These are phyloP conservation scores for Phanerochaete sordida DNA, from an alignment of 768 basidiomycete genomes.

Conservation along the genomic window DNA sequence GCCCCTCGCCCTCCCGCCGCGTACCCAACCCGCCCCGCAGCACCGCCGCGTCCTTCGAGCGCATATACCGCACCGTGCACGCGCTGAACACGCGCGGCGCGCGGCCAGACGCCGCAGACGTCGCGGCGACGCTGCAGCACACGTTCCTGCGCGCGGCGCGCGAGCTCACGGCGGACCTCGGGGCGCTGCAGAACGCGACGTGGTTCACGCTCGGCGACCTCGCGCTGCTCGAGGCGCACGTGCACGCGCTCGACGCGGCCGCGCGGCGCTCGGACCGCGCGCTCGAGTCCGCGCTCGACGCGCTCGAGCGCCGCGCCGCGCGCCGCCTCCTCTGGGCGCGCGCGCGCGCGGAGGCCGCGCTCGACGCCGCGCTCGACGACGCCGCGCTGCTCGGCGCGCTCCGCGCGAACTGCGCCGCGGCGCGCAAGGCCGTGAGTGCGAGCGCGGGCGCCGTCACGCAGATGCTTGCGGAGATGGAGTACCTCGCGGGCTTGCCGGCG, in stretches of 20 bases:
- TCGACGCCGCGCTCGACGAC: not conserved
- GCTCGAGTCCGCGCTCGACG: not conserved
- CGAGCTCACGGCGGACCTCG: not conserved
- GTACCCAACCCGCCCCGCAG: not conserved
- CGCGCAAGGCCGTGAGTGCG: not conserved
- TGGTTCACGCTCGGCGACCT: not conserved
- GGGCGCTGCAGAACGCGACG: constrained; percentile 1
- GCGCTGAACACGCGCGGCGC: not conserved
- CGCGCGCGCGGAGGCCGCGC: not conserved
- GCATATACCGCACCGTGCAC: not conserved
- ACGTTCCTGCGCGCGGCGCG: not conserved
- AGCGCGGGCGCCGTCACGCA: not conserved
- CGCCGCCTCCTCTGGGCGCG: not conserved
- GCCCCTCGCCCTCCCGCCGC: not conserved
- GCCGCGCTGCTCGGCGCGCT: not conserved
- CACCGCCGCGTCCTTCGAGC: not conserved
- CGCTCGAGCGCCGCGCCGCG: not conserved
- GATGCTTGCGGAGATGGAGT: constrained; percentile 2
- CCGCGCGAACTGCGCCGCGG: not conserved
- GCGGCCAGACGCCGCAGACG: not conserved
- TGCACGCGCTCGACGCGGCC: not conserved
- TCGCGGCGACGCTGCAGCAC: not conserved
- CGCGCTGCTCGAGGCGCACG: not conserved
- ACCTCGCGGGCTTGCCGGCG: not conserved
- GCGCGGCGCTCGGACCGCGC: not conserved